Percentiles rank a stretch among this genome's conserved stretches.
Conservation (phyloP, 176 grass and related monocot species). For the Microstegium vimineum region DNA sequence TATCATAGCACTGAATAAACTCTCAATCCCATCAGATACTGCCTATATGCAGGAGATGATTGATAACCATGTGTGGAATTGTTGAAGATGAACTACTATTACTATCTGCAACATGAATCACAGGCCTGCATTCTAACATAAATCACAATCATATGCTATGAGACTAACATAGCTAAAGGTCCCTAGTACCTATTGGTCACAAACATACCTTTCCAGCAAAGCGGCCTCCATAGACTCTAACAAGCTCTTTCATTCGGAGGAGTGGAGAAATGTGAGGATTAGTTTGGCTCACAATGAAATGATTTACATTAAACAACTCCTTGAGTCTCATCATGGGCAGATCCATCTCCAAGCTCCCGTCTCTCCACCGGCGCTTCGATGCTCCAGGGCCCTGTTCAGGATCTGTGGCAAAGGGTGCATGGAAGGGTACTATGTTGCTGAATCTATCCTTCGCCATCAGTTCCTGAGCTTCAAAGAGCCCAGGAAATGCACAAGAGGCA, state of each 20-base stretch:
- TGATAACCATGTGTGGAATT: not conserved
- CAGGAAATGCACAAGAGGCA: constrained; percentile 93
- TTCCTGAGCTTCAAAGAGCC: constrained; percentile 93
- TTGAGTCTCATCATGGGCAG: constrained; percentile 88
- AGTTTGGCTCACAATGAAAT: constrained; percentile 97
- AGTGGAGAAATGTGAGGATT: constrained; percentile 94
- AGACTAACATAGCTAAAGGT: not conserved
- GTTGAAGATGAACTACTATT: not conserved
- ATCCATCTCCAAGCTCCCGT: constrained; percentile 96
- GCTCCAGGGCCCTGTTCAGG: constrained; percentile 44
- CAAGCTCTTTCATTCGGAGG: constrained; percentile 71
- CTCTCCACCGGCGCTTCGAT: constrained; percentile 75
- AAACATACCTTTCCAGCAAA: constrained; percentile 91
- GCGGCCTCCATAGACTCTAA: constrained; percentile 69
- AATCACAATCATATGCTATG: not conserved
- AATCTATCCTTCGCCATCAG: constrained; percentile 98
- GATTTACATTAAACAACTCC: constrained; percentile 94
- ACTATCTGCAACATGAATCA: not conserved
- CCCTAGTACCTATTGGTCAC: not conserved
- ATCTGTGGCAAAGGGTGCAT: constrained; percentile 59
- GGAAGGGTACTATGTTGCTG: constrained; percentile 83
- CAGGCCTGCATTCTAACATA: not conserved
- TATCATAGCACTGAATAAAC: not conserved
- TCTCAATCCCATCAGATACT: not conserved
- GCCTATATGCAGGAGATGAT: not conserved